These are phyloP conservation scores for Hemileccinum rubropunctum DNA, from an alignment of 768 basidiomycete species.

Conservation along the genomic window DNA sequence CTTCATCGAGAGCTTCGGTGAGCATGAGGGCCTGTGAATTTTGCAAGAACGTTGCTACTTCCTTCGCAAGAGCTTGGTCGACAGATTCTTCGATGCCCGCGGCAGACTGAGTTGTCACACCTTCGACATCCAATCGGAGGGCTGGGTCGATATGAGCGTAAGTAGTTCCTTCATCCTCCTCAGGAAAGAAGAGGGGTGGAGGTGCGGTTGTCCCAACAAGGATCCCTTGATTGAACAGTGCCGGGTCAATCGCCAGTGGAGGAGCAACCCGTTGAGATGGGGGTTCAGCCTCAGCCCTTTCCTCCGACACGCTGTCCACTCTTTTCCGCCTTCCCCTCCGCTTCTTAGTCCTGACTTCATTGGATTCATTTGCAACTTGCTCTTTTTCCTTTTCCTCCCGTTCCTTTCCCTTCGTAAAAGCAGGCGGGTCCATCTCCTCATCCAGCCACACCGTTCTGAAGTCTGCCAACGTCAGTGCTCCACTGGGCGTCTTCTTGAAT, in stretches of 20 bases:
- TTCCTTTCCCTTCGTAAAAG: constrained; percentile 76
- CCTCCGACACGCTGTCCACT: constrained; percentile 38
- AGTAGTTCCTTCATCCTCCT: constrained; percentile 38
- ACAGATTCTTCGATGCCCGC: constrained; percentile 57
- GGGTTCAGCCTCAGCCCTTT: constrained; percentile 16
- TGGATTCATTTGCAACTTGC: constrained; percentile 34
- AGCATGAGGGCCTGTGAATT: constrained; percentile 61
- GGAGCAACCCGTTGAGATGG: constrained; percentile 17
- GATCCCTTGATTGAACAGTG: constrained; percentile 65
- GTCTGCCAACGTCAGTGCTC: constrained; percentile 80
- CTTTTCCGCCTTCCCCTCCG: constrained; percentile 39
- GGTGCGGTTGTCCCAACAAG: constrained; percentile 49
- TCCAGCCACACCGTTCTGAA: constrained; percentile 90
- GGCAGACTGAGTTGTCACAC: constrained; percentile 14
- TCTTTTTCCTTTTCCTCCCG: constrained; percentile 58
- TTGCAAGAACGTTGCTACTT: constrained; percentile 65
- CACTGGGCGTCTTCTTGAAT: constrained; percentile 88
- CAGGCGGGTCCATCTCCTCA: constrained; percentile 89
- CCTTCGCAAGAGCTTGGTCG: constrained; percentile 61
- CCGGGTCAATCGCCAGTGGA: constrained; percentile 47
- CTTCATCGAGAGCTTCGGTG: constrained; percentile 62
- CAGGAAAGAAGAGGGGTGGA: constrained; percentile 43
- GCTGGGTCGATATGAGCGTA: constrained; percentile 57
- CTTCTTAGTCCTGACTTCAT: constrained; percentile 27
- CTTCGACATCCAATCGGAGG: constrained; percentile 35